Conservation (phyloP, 106 monocot species). For the Posidonia australis region DNA sequence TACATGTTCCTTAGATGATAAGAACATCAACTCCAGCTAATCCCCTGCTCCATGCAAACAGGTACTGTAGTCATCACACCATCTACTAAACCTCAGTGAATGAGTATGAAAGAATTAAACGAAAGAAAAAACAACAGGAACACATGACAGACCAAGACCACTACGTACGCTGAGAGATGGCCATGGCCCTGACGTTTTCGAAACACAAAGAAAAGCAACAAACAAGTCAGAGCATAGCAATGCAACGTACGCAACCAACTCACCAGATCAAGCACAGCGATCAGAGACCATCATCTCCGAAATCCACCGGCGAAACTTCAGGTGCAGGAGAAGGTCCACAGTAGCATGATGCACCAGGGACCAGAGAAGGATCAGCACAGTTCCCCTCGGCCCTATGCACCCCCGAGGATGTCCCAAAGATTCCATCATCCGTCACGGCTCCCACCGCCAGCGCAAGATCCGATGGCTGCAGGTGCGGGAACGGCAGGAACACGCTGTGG, state of each 20-base stretch:
- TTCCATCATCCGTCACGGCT: constrained; percentile 3
- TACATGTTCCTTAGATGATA: too few relatives aligned
- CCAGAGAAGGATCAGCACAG: constrained; percentile 1
- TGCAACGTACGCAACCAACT: too few relatives aligned
- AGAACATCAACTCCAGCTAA: too few relatives aligned
- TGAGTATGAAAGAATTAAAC: too few relatives aligned
- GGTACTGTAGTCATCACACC: too few relatives aligned
- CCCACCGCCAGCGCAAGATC: constrained; percentile 4
- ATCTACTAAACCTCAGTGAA: too few relatives aligned
- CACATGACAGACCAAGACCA: too few relatives aligned
- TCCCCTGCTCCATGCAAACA: too few relatives aligned
- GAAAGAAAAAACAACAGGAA: too few relatives aligned
- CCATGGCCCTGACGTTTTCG: too few relatives aligned
- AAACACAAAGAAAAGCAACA: neutral
- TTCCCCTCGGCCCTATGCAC: neutral
- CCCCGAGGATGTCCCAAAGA: neutral
- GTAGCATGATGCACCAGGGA: neutral
- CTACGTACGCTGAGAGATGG: too few relatives aligned
- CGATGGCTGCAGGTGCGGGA: constrained; percentile 13
- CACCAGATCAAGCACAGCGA: neutral
- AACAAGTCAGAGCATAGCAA: neutral
- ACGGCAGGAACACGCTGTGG: constrained; percentile 30
- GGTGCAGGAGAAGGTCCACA: neutral
- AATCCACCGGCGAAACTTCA: neutral
- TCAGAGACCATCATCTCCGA: constrained; percentile 1